Base-by-base conservation (phyloP, 768 basidiomycete species). In the Pleurotus citrinopileatus region DNA sequence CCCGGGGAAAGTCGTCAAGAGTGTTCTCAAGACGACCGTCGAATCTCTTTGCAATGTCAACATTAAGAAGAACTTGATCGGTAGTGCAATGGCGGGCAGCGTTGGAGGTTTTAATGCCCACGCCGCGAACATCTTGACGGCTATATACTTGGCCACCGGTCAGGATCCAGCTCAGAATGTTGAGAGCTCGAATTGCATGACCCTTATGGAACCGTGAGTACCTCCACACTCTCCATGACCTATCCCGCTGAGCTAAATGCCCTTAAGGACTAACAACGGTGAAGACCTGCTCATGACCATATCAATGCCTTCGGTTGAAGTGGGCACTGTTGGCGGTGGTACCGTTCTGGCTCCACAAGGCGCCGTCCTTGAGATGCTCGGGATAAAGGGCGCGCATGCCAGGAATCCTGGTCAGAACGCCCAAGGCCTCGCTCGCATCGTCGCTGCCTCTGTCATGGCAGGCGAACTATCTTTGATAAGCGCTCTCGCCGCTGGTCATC, bases 81-180 rank as follows among this genome's bases (percentile, higher is more conserved):
- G 97, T 4, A 94, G 91, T 60, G 94, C 96, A 42, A 98, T 99
- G 96, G 96, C 97, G 34, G 97, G 96, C 4, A 86, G 86, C n/a
- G 81, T 98, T 51, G 97, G 97, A 26, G 97, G 97, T 0, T 98
- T 96, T 75, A 99, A 99, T 70, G 97, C 97, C 9, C 97, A 99
- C 69, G 96, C 96, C 4, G 89, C 94, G 52, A 98, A 98, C 70
- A 98, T 98, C 63, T 73, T 98, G 59, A 98, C 97, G 25, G 95
- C 97, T 3, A 74, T 98, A 54, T 99, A 87, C 76, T 74, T 99
- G 58, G 97, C 97, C 13, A 96, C 94, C 34, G 97, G 97, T 13
- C 97, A 99, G 72, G 97, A 99, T 65, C 97, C 97, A 2, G 97
- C 97, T 4, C 97, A 99, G 77, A 98, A 98, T 68, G 96, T 99